These are phyloP conservation scores for Phytophthora meadii DNA, from an alignment of 352 stramenopile genomes.

Conservation along the genomic window DNA sequence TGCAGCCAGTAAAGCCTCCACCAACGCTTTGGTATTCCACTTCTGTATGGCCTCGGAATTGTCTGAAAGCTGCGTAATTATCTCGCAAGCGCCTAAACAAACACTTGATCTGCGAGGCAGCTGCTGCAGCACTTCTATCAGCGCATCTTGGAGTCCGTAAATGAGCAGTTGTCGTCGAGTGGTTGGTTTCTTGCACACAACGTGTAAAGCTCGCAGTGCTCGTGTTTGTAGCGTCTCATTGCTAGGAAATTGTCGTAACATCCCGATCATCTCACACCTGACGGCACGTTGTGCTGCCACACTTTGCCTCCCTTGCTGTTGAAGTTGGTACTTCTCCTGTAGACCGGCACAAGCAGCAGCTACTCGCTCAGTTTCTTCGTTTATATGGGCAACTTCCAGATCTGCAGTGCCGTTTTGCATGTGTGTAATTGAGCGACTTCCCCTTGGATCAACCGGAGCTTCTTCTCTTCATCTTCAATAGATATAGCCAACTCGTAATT, in stretches of 20 bases:
- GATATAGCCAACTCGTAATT: slow-evolving; percentile 21
- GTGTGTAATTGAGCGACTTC: slow-evolving; percentile 34
- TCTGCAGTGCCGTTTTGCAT: slow-evolving; percentile 31
- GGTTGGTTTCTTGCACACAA: slow-evolving; percentile 29
- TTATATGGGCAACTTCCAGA: slow-evolving; percentile 26
- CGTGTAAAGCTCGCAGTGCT: slow-evolving; percentile 26
- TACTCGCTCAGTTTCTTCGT: slow-evolving; percentile 20
- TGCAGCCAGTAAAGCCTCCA: slow-evolving; percentile 19
- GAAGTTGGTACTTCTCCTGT: slow-evolving; percentile 8
- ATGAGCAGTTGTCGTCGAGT: slow-evolving; percentile 32
- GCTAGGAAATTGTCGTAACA: slow-evolving; percentile 33
- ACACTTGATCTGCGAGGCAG: slow-evolving; percentile 27
- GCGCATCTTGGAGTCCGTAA: slow-evolving; percentile 29
- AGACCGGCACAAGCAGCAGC: slow-evolving; percentile 9
- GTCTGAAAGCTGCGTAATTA: slow-evolving; percentile 32
- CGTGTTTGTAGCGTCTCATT: slow-evolving; percentile 34
- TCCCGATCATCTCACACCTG: slow-evolving; percentile 38
- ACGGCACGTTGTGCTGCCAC: slow-evolving; percentile 24
- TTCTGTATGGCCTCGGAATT: not conserved
- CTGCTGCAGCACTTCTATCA: slow-evolving; percentile 33
- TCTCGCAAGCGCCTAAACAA: slow-evolving; percentile 25
- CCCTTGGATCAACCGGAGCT: slow-evolving; percentile 28
- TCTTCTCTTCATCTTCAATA: slow-evolving; percentile 25
- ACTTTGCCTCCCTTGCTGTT: slow-evolving; percentile 18
- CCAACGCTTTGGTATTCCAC: slow-evolving; percentile 20